A percentile compares a stretch with the other conserved stretches of the same genome.
phyloP scores from a whole-genome alignment of 441 rosid species.

The Arabidopsis lyrata region DNA sequence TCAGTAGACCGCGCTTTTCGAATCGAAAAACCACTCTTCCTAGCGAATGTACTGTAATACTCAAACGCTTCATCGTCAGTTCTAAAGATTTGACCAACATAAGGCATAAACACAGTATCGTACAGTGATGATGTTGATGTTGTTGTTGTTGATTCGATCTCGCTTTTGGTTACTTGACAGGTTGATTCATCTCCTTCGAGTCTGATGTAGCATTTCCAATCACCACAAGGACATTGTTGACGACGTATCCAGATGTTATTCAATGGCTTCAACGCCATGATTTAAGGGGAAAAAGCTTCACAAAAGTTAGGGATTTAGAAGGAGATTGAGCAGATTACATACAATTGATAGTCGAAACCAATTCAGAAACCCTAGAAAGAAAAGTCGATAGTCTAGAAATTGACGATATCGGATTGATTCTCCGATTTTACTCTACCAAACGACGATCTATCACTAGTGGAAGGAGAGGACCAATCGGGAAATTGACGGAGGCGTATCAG shows the following conservation, averaged over 20 bases:
- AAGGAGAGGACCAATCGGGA: not conserved
- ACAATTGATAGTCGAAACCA: no score
- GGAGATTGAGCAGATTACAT: not conserved
- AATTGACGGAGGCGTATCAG: not conserved
- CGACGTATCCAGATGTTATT: constrained; percentile 79
- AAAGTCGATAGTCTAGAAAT: no score
- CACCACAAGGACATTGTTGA: constrained; percentile 96
- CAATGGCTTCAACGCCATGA: constrained; percentile 56
- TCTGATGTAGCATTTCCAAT: constrained; percentile 86
- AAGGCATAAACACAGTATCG: constrained; percentile 70
- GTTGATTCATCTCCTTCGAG: constrained; percentile 65
- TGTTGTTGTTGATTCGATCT: constrained; percentile 57
- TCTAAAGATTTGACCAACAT: constrained; percentile 84
- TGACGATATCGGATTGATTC: no score
- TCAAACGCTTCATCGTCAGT: constrained; percentile 88
- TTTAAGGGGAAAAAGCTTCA: not conserved
- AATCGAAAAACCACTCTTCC: constrained; percentile 85
- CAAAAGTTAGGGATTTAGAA: not conserved
- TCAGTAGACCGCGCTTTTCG: constrained; percentile 90
- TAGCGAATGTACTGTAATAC: constrained; percentile 80
- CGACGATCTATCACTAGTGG: no score
- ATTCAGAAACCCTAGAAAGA: not conserved
- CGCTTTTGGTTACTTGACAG: constrained; percentile 59
- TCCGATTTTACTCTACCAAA: no score
- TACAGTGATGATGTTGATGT: constrained; percentile 43